A percentile compares a stretch with the other conserved stretches of the same genome.
Conservation (phyloP, 73 alveolate genomes). For the Effrenium voratum region DNA sequence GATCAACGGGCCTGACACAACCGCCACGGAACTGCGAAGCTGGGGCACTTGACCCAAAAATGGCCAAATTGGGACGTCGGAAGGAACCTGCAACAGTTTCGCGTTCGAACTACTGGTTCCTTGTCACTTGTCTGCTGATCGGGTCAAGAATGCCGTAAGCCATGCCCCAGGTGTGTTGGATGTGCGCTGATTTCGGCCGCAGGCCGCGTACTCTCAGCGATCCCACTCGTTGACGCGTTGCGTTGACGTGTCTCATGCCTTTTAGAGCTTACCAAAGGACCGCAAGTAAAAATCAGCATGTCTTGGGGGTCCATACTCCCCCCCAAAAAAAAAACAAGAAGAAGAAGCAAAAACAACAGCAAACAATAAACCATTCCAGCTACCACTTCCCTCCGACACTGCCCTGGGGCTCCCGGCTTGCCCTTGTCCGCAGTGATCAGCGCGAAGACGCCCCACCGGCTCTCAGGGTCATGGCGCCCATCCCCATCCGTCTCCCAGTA, state of each 20-base stretch:
- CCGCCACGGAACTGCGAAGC: neutral
- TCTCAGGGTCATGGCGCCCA: slow-evolving; percentile 18
- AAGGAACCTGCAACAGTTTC: neutral
- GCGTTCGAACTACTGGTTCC: neutral
- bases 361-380: neutral
- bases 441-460: slow-evolving; percentile 89
- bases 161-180: neutral
- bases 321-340: neutral
- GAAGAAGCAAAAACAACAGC: neutral
- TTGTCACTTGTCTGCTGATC: neutral
- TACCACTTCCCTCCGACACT: neutral
- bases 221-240: too few relatives aligned
- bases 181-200: neutral
- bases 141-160: neutral
- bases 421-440: neutral
- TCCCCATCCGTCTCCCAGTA: slow-evolving; percentile 66
- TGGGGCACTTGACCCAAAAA: too few relatives aligned
- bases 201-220: too few relatives aligned
- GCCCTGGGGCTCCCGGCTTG: neutral
- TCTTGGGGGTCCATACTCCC: neutral
- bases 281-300: neutral
- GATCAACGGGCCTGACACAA: neutral
- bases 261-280: neutral
- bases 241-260: neutral
- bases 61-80: too few relatives aligned